phyloP scores from a whole-genome alignment of 371 early-diverging fungal genomes.

The Mortierella sp. region DNA sequence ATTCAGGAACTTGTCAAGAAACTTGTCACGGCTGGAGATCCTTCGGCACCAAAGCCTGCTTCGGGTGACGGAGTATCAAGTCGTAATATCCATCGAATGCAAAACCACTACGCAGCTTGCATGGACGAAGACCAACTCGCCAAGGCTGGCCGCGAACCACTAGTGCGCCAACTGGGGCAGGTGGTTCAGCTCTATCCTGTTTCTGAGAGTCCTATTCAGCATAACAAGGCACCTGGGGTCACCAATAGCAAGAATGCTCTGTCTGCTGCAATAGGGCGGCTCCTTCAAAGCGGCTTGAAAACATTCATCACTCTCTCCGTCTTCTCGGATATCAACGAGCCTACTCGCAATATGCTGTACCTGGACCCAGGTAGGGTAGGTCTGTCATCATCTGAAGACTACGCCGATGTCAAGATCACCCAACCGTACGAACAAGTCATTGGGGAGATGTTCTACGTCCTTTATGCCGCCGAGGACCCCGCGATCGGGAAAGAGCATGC shows the following conservation, averaged over 20 bases:
- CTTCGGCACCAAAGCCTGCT: slow-evolving; percentile 41
- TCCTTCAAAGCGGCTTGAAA: slow-evolving; percentile 12
- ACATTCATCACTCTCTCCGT: slow-evolving; percentile 49
- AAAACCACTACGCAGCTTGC: slow-evolving; percentile 60
- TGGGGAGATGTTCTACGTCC: slow-evolving; percentile 14
- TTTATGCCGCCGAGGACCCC: background rate
- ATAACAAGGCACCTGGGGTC: background rate
- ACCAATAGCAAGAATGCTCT: slow-evolving; percentile 3
- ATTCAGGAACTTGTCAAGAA: slow-evolving; percentile 25
- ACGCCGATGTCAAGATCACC: slow-evolving; percentile 42
- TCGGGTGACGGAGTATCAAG: slow-evolving; percentile 52
- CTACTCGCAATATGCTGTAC: slow-evolving; percentile 52
- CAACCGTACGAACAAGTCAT: slow-evolving; percentile 7
- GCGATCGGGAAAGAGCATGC: background rate
- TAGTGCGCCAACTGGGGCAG: slow-evolving; percentile 54
- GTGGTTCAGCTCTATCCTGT: slow-evolving; percentile 45
- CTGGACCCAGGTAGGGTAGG: slow-evolving; percentile 59
- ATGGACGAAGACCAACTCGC: slow-evolving; percentile 62
- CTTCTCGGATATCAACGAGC: slow-evolving; percentile 57
- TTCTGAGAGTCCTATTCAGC: slow-evolving; percentile 1
- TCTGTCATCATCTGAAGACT: slow-evolving; percentile 63
- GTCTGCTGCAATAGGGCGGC: slow-evolving; percentile 18
- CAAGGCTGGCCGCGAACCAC: slow-evolving; percentile 57
- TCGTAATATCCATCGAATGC: slow-evolving; percentile 61
- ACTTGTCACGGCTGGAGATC: slow-evolving; percentile 14